These are phyloP conservation scores for Pneumocystis oryctolagi DNA, from an alignment of 1,139 yeast species.

Conservation along the genomic window DNA sequence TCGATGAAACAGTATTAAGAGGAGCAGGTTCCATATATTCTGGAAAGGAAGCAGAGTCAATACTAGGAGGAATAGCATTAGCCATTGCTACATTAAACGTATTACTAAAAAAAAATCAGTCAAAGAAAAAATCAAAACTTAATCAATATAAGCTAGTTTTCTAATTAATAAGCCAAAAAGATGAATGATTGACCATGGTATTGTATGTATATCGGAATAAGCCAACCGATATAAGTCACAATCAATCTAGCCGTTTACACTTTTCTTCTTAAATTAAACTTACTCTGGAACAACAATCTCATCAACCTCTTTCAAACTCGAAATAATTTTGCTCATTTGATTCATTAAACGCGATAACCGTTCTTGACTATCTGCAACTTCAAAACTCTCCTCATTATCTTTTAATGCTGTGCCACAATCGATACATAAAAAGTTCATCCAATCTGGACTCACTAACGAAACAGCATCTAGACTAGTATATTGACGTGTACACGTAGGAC, in stretches of 20 bases:
- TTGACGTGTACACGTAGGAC: constrained; percentile 71
- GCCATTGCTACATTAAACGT: constrained; percentile 27
- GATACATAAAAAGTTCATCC: constrained; percentile 69
- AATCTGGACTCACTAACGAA: constrained; percentile 62
- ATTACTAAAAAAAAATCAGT: constrained; percentile 27
- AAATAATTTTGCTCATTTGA: constrained; percentile 78
- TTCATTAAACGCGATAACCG: constrained; percentile 71
- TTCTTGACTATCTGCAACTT: constrained; percentile 68
- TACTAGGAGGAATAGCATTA: constrained; percentile 22
- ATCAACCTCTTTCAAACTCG: constrained; percentile 70
- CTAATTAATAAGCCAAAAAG: constrained; percentile 38
- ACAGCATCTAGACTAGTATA: constrained; percentile 81
- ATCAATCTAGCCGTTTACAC: not conserved
- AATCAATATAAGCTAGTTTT: not conserved
- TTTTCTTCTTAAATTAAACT: constrained; percentile 2
- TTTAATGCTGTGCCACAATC: constrained; percentile 59
- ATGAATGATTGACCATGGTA: constrained; percentile 30
- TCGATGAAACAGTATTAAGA: not conserved
- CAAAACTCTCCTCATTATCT: constrained; percentile 80
- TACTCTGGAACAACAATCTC: constrained; percentile 64
- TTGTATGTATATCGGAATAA: constrained; percentile 40
- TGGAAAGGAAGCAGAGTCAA: constrained; percentile 11
- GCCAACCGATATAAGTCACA: not conserved
- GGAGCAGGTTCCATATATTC: not conserved
- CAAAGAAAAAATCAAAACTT: constrained; percentile 77